Percentiles rank a stretch among this genome's conserved stretches.
These are phyloP conservation scores for Daphne laureola DNA, from an alignment of 441 rosid genomes.

Conservation along the genomic window DNA sequence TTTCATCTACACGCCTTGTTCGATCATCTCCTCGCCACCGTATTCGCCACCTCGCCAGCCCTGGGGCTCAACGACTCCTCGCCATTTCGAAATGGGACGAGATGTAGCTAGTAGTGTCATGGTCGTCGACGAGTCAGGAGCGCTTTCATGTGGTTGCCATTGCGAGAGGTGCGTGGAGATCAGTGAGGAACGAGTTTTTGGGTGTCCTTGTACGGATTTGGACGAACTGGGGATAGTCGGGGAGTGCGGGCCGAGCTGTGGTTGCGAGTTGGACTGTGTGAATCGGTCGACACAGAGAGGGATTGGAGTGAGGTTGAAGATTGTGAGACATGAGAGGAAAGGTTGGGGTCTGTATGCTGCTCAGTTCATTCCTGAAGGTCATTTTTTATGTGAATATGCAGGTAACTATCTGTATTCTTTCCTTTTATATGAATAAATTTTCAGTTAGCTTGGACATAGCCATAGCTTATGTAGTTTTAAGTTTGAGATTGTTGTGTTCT, in stretches of 20 bases:
- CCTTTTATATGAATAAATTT: not conserved
- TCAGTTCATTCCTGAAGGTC: constrained; percentile 48
- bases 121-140: constrained; percentile 21
- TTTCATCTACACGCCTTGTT: constrained; percentile 62
- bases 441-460: not conserved
- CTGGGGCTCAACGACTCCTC: constrained; percentile 36
- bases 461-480: not conserved
- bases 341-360: constrained; percentile 79
- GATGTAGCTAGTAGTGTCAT: constrained; percentile 14
- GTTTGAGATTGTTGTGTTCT: not conserved
- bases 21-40: constrained; percentile 31
- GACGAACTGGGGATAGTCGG: constrained; percentile 27
- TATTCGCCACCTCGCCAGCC: constrained; percentile 33
- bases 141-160: constrained; percentile 29
- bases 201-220: constrained; percentile 27
- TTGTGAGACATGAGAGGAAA: constrained; percentile 48
- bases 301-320: constrained; percentile 44
- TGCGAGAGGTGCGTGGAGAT: constrained; percentile 49
- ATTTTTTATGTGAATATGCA: constrained; percentile 79
- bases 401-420: constrained; percentile 24
- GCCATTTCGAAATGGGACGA: not conserved
- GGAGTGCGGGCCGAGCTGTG: constrained; percentile 68
- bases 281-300: constrained; percentile 61
- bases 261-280: constrained; percentile 47
- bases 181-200: constrained; percentile 13